A percentile compares a stretch with the other conserved stretches of the same genome.
These are phyloP conservation scores for Tylopilus subfusipes DNA, from an alignment of 768 basidiomycete genomes.

Conservation along the genomic window DNA sequence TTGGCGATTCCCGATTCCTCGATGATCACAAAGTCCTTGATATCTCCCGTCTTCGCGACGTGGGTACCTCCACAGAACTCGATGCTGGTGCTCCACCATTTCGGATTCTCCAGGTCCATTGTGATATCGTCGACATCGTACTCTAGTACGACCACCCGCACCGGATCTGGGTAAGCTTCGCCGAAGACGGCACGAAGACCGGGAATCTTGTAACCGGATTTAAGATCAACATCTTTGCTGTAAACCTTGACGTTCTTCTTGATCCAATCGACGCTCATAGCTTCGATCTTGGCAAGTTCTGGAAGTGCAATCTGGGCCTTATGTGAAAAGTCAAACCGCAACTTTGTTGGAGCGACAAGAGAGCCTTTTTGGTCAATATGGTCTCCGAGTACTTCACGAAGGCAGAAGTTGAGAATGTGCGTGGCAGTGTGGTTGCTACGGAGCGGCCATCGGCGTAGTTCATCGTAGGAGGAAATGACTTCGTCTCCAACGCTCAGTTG, in stretches of 20 bases:
- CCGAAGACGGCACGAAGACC: slow-evolving; percentile 96
- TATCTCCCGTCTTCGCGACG: slow-evolving; percentile 93
- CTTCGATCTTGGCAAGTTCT: slow-evolving; percentile 82
- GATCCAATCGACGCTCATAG: slow-evolving; percentile 86
- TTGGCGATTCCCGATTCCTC: slow-evolving; percentile 98
- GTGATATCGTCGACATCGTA: slow-evolving; percentile 83
- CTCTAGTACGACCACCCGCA: slow-evolving; percentile 90
- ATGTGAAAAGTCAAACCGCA: slow-evolving; percentile 98
- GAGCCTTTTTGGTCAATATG: slow-evolving; percentile 99
- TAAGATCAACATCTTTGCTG: slow-evolving; percentile 79
- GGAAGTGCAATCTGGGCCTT: slow-evolving; percentile 76
- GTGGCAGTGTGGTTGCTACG: slow-evolving; percentile 99
- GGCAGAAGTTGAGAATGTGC: slow-evolving; percentile 91
- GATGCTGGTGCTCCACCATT: slow-evolving; percentile 87
- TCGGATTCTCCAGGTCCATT: slow-evolving; percentile 80
- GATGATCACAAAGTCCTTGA: slow-evolving; percentile 91
- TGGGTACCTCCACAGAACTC: slow-evolving; percentile 99
- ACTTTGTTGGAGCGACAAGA: slow-evolving; percentile 90
- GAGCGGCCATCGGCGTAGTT: slow-evolving; percentile 93
- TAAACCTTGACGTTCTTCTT: slow-evolving; percentile 83
- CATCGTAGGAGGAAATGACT: slow-evolving; percentile 89
- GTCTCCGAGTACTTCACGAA: slow-evolving; percentile 93
- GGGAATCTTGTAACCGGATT: slow-evolving; percentile 80
- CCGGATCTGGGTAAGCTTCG: slow-evolving; percentile 96
- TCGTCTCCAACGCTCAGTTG: slow-evolving; percentile 71